A percentile compares a stretch with the other conserved stretches of the same genome.
These are phyloP conservation scores for Bromus sterilis DNA, from an alignment of 176 grass and related monocot genomes.

Conservation along the genomic window DNA sequence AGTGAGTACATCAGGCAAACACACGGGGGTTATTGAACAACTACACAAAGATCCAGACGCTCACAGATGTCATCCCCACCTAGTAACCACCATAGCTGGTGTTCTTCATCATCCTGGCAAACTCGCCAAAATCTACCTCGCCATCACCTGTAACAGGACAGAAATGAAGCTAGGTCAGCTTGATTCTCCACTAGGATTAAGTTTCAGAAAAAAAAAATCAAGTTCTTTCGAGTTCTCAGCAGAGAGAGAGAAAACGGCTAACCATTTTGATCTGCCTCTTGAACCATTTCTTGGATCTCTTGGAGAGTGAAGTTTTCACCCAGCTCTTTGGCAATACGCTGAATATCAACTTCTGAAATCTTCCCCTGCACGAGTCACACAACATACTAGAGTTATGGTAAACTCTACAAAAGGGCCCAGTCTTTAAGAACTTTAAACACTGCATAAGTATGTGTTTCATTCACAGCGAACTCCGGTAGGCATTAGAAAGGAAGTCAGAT, in stretches of 20 bases:
- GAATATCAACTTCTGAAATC: slow-evolving; percentile 72
- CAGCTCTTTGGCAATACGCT: slow-evolving; percentile 55
- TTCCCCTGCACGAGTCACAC: slow-evolving; percentile 39
- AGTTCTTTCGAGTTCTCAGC: not conserved
- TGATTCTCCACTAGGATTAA: not conserved
- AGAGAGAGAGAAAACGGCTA: not conserved
- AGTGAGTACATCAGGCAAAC: not conserved
- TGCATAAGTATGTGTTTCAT: not conserved
- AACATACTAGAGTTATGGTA: not conserved
- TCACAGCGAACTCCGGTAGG: not conserved
- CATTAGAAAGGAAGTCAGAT: not conserved
- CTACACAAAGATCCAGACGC: not conserved
- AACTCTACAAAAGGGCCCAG: not conserved
- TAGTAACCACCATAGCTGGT: slow-evolving; percentile 65
- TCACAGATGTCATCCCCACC: not conserved
- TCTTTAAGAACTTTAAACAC: not conserved
- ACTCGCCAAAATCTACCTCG: slow-evolving; percentile 77
- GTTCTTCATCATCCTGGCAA: slow-evolving; percentile 67
- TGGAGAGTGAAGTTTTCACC: slow-evolving; percentile 61
- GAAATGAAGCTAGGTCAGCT: not conserved
- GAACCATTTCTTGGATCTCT: slow-evolving; percentile 85
- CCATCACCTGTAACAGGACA: slow-evolving; percentile 52
- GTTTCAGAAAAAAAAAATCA: not conserved
- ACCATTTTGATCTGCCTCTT: slow-evolving; percentile 76
- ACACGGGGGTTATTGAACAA: not conserved